Percentiles rank a stretch among this genome's conserved stretches.
Evolutionary conservation across 1,284 basidiomycete genomes (phyloP).

Genomic region (Cryptococcus deneoformans): DNA sequence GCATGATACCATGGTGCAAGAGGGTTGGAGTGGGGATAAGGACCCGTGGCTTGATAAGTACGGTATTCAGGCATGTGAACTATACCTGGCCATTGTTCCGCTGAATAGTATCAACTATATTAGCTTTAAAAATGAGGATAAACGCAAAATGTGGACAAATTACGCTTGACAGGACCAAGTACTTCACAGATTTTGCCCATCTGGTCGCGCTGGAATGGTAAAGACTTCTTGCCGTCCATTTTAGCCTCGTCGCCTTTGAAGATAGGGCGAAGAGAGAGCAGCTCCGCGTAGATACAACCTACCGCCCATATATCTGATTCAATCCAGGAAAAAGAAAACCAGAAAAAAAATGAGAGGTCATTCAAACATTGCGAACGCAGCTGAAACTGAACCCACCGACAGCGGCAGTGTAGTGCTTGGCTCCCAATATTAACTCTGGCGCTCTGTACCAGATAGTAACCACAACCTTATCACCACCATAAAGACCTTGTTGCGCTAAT

Average conservation of each 20-base stretch:
- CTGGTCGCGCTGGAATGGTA: slow-evolving; percentile 94
- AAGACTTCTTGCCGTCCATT: slow-evolving; percentile 74
- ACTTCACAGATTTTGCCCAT: slow-evolving; percentile 93
- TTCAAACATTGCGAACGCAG: no score
- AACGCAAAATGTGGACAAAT: slow-evolving; percentile 19
- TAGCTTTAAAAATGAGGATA: not conserved
- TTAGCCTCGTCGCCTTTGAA: slow-evolving; percentile 99
- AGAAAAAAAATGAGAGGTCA: not conserved
- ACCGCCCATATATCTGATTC: slow-evolving; percentile 83
- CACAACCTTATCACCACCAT: slow-evolving; percentile 94
- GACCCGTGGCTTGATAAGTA: slow-evolving; percentile 75
- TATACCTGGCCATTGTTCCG: slow-evolving; percentile 86
- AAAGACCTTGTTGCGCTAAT: slow-evolving; percentile 46
- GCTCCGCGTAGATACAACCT: slow-evolving; percentile 94
- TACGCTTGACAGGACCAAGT: slow-evolving; percentile 82
- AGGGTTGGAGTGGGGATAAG: slow-evolving; percentile 39
- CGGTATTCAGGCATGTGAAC: slow-evolving; percentile 82
- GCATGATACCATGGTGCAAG: slow-evolving; percentile 65
- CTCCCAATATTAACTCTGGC: slow-evolving; percentile 89
- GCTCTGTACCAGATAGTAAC: slow-evolving; percentile 99
- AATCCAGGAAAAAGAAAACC: not conserved
- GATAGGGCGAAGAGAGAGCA: slow-evolving; percentile 88
- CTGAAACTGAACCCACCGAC: slow-evolving; percentile 54
- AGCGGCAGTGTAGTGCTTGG: slow-evolving; percentile 94
- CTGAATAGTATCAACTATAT: slow-evolving; percentile 6